A percentile compares a stretch with the other conserved stretches of the same genome.
Conservation (phyloP, 768 basidiomycete genomes). For the Tulasnella sp. region DNA sequence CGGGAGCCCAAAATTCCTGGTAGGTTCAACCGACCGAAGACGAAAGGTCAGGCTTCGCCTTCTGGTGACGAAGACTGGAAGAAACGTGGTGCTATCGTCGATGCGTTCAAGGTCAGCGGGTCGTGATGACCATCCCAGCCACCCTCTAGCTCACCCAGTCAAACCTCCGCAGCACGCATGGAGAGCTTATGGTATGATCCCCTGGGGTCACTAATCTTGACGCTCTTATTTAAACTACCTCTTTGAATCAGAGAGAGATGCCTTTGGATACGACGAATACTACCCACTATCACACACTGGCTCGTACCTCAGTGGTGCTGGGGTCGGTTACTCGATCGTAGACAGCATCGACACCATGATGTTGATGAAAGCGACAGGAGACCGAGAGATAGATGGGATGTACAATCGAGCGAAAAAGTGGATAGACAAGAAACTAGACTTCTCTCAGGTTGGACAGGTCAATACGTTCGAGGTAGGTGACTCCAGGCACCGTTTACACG, state of each 20-base stretch:
- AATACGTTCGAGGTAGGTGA: slow-evolving; percentile 80
- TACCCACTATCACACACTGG: slow-evolving; percentile 70
- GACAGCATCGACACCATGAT: slow-evolving; percentile 83
- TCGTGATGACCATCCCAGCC: slow-evolving; percentile 12
- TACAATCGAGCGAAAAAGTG: slow-evolving; percentile 67
- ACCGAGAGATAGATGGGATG: slow-evolving; percentile 54
- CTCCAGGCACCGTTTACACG: not conserved
- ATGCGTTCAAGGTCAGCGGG: slow-evolving; percentile 60
- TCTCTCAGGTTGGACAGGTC: slow-evolving; percentile 66
- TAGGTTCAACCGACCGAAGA: too few species aligned
- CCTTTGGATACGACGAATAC: slow-evolving; percentile 88
- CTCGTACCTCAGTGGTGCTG: slow-evolving; percentile 71
- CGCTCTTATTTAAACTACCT: slow-evolving; percentile 17
- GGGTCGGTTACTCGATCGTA: slow-evolving; percentile 80
- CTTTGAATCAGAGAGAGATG: slow-evolving; percentile 54
- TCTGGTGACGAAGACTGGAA: slow-evolving; percentile 41
- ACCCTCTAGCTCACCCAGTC: slow-evolving; percentile 10
- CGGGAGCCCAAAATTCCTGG: too few species aligned
- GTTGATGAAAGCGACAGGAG: slow-evolving; percentile 41
- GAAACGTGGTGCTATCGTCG: slow-evolving; percentile 59
- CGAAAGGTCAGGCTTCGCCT: slow-evolving; percentile 20
- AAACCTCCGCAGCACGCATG: slow-evolving; percentile 56
- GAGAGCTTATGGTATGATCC: slow-evolving; percentile 62
- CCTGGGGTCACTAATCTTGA: not conserved
- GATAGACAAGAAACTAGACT: slow-evolving; percentile 55